These are phyloP conservation scores for Rhodomyrtus psidioides DNA, from an alignment of 441 rosid species.

Conservation along the genomic window DNA sequence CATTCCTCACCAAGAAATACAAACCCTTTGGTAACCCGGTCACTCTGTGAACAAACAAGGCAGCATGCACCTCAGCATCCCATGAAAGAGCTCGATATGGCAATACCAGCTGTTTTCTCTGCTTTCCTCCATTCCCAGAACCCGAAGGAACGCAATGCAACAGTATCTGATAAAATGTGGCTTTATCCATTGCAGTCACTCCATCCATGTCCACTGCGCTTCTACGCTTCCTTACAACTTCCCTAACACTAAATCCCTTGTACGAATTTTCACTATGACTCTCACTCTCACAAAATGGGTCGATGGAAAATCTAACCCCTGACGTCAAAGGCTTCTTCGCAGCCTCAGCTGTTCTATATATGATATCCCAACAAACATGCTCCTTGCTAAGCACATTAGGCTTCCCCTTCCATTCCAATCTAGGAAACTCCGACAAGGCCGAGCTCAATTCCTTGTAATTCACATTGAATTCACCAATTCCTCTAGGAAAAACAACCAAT, in stretches of 20 bases:
- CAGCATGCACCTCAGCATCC: conserved; percentile 90
- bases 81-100: conserved; percentile 76
- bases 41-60: conserved; percentile 75
- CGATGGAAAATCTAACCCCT: conserved; percentile 14
- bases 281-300: conserved; percentile 38
- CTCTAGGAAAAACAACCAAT: conserved; percentile 66
- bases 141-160: conserved; percentile 84
- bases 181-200: conserved; percentile 47
- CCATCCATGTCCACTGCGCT: conserved; percentile 89
- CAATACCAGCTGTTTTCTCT: conserved; percentile 46
- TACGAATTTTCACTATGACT: conserved; percentile 34
- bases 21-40: conserved; percentile 57
- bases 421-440: conserved; percentile 24
- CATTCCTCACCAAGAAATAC: conserved; percentile 79
- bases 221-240: conserved; percentile 74
- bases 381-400: conserved; percentile 66
- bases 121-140: conserved; percentile 33
- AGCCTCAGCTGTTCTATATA: conserved; percentile 60
- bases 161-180: conserved; percentile 66
- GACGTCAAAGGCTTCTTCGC: conserved; percentile 47
- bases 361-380: conserved; percentile 76
- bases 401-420: conserved; percentile 59
- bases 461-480: conserved; percentile 23
- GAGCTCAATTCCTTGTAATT: conserved; percentile 38
- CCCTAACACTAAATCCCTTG: conserved; percentile 34